Percentiles rank a stretch among this genome's conserved stretches.
phyloP scores from a whole-genome alignment of 441 rosid species.

The Croton setiger region DNA sequence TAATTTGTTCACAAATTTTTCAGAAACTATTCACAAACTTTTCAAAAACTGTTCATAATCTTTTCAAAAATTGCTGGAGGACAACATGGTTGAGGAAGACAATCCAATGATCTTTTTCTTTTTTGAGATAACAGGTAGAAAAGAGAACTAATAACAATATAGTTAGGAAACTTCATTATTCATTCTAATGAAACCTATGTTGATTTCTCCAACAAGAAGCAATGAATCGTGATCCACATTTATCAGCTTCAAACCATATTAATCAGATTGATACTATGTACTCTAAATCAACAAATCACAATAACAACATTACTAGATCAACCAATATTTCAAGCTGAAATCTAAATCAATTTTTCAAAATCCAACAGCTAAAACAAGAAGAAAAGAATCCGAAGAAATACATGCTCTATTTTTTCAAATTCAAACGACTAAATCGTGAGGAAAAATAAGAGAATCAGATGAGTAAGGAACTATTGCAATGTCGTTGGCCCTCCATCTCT shows the following conservation, averaged over 20 bases:
- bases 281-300: neutral
- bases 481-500: too few relatives aligned
- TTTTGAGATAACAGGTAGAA: too few relatives aligned
- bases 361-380: neutral
- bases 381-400: conserved; percentile 22
- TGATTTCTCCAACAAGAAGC: neutral
- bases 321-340: neutral
- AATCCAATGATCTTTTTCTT: neutral
- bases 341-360: neutral
- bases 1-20: too few relatives aligned
- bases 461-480: too few relatives aligned
- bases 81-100: too few relatives aligned
- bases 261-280: conserved; percentile 9
- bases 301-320: neutral
- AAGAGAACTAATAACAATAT: too few relatives aligned
- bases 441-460: too few relatives aligned
- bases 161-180: conserved; percentile 1
- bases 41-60: too few relatives aligned
- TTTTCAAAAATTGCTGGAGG: too few relatives aligned
- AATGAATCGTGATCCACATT: neutral
- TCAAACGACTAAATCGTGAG: too few relatives aligned
- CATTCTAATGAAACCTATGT: neutral
- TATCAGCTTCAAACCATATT: neutral
- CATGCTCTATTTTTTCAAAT: too few relatives aligned
- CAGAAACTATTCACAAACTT: too few relatives aligned